A percentile compares a stretch with the other conserved stretches of the same genome.
phyloP scores from a whole-genome alignment of 1,284 basidiomycete species.

The Rhodotorula sp. region DNA sequence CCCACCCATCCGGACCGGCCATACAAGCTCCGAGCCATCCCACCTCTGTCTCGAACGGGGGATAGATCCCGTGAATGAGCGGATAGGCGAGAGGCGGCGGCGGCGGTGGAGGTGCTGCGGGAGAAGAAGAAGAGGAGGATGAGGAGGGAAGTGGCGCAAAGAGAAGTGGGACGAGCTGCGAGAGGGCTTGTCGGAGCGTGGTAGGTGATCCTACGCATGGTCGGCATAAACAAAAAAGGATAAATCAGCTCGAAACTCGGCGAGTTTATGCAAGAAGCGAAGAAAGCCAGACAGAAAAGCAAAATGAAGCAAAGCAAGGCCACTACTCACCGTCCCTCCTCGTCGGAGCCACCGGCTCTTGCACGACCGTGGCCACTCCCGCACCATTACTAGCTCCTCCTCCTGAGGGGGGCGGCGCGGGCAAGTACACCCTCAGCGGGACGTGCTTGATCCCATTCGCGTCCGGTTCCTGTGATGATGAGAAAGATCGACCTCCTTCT shows the following conservation, averaged over 20 bases:
- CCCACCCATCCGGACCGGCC: slow-evolving; percentile 90
- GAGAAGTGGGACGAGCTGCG: slow-evolving; percentile 30
- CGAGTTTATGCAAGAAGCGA: too few relatives aligned
- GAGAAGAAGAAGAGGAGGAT: slow-evolving; percentile 55
- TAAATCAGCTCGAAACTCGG: not conserved
- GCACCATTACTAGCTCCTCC: too few relatives aligned
- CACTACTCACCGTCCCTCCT: slow-evolving; percentile 55
- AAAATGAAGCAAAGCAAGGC: not conserved
- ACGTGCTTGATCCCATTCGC: slow-evolving; percentile 81
- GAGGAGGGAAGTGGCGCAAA: slow-evolving; percentile 46
- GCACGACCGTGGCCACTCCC: slow-evolving; percentile 74
- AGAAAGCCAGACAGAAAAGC: too few relatives aligned
- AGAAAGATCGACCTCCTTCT: slow-evolving; percentile 47
- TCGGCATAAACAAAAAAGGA: too few relatives aligned
- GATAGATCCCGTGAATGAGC: slow-evolving; percentile 79
- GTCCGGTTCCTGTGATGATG: slow-evolving; percentile 57
- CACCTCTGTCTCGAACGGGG: slow-evolving; percentile 82
- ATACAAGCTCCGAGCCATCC: slow-evolving; percentile 89
- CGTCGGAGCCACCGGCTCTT: slow-evolving; percentile 81
- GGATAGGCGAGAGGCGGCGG: slow-evolving; percentile 52
- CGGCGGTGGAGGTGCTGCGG: not conserved
- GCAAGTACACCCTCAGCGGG: slow-evolving; percentile 84
- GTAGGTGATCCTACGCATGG: slow-evolving; percentile 32
- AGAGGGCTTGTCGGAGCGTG: slow-evolving; percentile 48
- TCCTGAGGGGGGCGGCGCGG: slow-evolving; percentile 45